Evolutionary conservation across 306 rosid genomes (phyloP), one percentile per base, ranked within the genome.

Genomic region (Fragaria ananassa): DNA sequence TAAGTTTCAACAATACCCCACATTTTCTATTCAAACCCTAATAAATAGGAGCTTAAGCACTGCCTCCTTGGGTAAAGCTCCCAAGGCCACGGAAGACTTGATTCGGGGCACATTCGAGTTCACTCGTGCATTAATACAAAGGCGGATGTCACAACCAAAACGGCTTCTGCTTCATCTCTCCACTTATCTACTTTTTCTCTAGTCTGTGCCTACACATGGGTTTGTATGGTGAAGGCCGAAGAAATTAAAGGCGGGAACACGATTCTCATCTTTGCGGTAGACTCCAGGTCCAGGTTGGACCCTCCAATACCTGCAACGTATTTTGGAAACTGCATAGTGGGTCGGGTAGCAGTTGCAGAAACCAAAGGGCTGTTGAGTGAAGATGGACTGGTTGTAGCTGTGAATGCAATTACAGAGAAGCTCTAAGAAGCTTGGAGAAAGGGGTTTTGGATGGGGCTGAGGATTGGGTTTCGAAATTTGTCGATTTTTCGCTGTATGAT

Each of bases 251-350:
- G 23, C 42, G 25, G 29, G 18, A 25, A 61, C 10, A 5, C 34
- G 15, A 0, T 10, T 1, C n/a, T 81, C 1, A 21, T 1, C 2
- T 49, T 76, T 7, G 0, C 14, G 2, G 70, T 44, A 0, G 81
- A 81, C 31, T 25, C 7, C 3, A 35, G 79, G 49, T 56, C 79
- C 31, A 71, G 82, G 1, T 18, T 72, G 8, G 78, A 70, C 8
- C 80, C 83, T 42, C 68, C 69, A 0, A 1, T 83, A 8, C 86
- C 86, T 0, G 15, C 14, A 7, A 69, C 46, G 0, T 74, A 68
- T 62, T 60, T 83, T 17, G 83, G 80, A 2, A 83, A 83, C 72
- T 78, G 86, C 80, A 1, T 79, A 3, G 39, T 7, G 1, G 14
- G n/a, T 23, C 15, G 57, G 4, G 1, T 2, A 1, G 67, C 27